These are phyloP conservation scores for Apiospora saccharicola DNA, from an alignment of 2,329 filamentous ascomycete genomes.

Conservation along the genomic window DNA sequence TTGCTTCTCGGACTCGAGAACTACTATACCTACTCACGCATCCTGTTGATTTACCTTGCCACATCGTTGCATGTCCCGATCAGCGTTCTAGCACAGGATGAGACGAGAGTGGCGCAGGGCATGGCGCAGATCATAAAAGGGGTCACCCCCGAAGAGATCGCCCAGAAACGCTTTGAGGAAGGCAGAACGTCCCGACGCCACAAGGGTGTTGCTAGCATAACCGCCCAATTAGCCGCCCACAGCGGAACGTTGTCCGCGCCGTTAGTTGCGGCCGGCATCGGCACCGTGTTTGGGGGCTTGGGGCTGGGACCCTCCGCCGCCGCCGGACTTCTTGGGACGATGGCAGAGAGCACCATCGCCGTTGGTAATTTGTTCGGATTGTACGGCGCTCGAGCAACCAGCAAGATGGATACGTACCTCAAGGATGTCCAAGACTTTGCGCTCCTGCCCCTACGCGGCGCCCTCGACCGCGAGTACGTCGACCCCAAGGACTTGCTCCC, in stretches of 20 bases:
- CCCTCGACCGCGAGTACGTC: constrained; percentile 49
- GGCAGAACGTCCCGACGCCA: constrained; percentile 70
- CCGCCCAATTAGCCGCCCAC: constrained; percentile 56
- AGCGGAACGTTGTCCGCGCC: constrained; percentile 78
- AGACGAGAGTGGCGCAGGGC: constrained; percentile 76
- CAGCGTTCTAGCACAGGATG: constrained; percentile 71
- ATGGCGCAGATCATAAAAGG: constrained; percentile 79
- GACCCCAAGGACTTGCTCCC: constrained; percentile 61
- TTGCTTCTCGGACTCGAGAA: constrained; percentile 79
- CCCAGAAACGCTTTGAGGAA: constrained; percentile 69
- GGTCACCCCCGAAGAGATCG: constrained; percentile 71
- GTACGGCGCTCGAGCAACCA: constrained; percentile 84
- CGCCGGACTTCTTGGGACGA: constrained; percentile 78
- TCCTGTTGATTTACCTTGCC: constrained; percentile 73
- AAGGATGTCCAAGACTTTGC: constrained; percentile 89
- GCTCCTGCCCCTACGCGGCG: constrained; percentile 75
- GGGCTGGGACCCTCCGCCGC: constrained; percentile 78
- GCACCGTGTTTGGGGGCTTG: constrained; percentile 77
- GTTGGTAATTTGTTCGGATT: constrained; percentile 90
- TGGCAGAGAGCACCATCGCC: constrained; percentile 80
- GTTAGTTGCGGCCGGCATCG: constrained; percentile 79
- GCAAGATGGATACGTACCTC: constrained; percentile 85
- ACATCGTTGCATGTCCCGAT: constrained; percentile 75
- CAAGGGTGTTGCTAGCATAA: constrained; percentile 63
- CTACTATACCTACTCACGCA: constrained; percentile 76